These are phyloP conservation scores for Debaryomycetaceae sp. DNA, from an alignment of 1,139 yeast genomes.

Conservation along the genomic window DNA sequence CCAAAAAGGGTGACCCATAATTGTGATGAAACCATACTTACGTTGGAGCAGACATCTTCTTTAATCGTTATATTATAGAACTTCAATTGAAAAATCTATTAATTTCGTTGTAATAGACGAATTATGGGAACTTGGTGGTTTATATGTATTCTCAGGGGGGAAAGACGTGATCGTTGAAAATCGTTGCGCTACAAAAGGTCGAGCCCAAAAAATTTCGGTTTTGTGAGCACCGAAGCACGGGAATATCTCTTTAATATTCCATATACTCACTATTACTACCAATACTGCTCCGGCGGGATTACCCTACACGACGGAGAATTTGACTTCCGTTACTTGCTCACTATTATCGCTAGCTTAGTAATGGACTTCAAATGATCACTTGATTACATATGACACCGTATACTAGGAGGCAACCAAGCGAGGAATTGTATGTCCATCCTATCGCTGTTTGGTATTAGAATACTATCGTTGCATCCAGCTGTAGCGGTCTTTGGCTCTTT, in stretches of 20 bases:
- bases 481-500: too few species aligned
- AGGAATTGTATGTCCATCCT: too few species aligned
- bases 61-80: neutral
- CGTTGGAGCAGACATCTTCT: constrained; percentile 42
- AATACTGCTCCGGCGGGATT: too few species aligned
- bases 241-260: neutral
- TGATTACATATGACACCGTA: too few species aligned
- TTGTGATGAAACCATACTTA: constrained; percentile 22
- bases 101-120: neutral
- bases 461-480: too few species aligned
- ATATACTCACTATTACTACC: too few species aligned
- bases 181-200: neutral
- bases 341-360: too few species aligned
- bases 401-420: too few species aligned
- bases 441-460: too few species aligned
- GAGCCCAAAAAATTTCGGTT: neutral
- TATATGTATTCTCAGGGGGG: neutral
- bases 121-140: neutral
- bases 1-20: neutral
- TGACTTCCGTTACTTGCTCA: too few species aligned
- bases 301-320: too few species aligned
- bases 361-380: too few species aligned
- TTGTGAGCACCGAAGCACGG: neutral
- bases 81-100: constrained; percentile 1
- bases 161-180: neutral